These are phyloP conservation scores for Sedum album DNA, from an alignment of 164 flowering plant species.

Conservation along the genomic window DNA sequence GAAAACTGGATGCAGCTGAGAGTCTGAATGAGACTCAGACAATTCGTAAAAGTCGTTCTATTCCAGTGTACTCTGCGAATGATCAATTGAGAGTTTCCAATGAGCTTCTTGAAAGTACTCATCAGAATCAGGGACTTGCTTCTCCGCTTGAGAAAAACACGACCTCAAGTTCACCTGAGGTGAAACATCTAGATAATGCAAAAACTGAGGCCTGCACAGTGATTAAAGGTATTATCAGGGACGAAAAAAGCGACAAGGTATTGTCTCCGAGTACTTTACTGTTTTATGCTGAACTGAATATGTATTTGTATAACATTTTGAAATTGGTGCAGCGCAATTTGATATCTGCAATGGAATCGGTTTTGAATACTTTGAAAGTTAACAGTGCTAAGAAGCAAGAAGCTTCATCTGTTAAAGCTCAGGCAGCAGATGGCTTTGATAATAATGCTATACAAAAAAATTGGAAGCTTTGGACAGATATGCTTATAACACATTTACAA, in stretches of 20 bases:
- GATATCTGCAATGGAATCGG: conserved; percentile 4
- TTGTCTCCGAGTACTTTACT: not conserved
- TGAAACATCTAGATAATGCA: not conserved
- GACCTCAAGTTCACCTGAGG: too few relatives aligned
- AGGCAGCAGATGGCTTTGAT: not conserved
- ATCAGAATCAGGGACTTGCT: too few relatives aligned
- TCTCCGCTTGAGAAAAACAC: too few relatives aligned
- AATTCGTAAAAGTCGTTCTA: too few relatives aligned
- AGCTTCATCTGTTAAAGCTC: not conserved
- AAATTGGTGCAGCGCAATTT: not conserved
- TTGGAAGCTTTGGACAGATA: not conserved
- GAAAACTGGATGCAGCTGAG: too few relatives aligned
- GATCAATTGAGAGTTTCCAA: too few relatives aligned
- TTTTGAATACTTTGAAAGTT: not conserved
- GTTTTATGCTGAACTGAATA: not conserved
- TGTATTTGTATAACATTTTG: not conserved
- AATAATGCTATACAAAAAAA: too few relatives aligned
- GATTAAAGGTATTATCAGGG: not conserved
- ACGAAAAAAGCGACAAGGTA: not conserved
- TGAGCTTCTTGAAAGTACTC: too few relatives aligned
- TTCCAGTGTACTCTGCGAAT: too few relatives aligned
- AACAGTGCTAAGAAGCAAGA: too few relatives aligned
- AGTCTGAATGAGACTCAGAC: too few relatives aligned
- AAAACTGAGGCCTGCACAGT: too few relatives aligned
- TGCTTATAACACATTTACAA: not conserved